Evolutionary conservation across 2,329 filamentous ascomycete species (phyloP).

Genomic region (Aspergillus texensis): DNA sequence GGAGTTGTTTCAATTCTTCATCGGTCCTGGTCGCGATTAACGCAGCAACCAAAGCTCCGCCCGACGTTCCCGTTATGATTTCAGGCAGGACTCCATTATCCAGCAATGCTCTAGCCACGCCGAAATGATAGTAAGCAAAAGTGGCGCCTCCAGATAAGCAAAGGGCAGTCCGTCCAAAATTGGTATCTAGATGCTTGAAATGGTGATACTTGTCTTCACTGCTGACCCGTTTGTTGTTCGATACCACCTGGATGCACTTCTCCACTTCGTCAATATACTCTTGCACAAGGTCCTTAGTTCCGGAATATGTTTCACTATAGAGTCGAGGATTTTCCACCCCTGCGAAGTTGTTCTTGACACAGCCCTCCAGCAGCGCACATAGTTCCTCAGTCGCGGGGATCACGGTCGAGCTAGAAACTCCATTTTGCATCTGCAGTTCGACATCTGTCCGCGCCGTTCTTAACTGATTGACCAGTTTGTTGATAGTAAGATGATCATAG

Average conservation of each 20-base stretch:
- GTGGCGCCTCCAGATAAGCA: slow-evolving; percentile 92
- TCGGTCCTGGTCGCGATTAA: slow-evolving; percentile 88
- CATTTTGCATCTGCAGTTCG: slow-evolving; percentile 39
- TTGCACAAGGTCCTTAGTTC: slow-evolving; percentile 93
- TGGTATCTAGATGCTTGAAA: slow-evolving; percentile 86
- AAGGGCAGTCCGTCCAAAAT: slow-evolving; percentile 88
- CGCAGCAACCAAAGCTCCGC: slow-evolving; percentile 85
- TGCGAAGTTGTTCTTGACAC: slow-evolving; percentile 96
- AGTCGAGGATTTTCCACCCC: slow-evolving; percentile 90
- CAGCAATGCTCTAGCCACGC: slow-evolving; percentile 84
- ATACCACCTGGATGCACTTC: slow-evolving; percentile 66
- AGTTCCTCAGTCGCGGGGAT: slow-evolving; percentile 71
- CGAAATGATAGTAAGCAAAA: slow-evolving; percentile 97
- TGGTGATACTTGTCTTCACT: slow-evolving; percentile 74
- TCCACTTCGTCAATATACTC: slow-evolving; percentile 76
- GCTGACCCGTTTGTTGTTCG: slow-evolving; percentile 67
- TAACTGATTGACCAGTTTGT: slow-evolving; percentile 75
- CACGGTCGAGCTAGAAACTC: slow-evolving; percentile 26
- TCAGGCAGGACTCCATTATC: slow-evolving; percentile 85
- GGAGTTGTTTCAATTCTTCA: slow-evolving; percentile 80
- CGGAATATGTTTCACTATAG: slow-evolving; percentile 98
- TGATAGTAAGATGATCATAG: slow-evolving; percentile 86
- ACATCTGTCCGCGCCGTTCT: slow-evolving; percentile 46
- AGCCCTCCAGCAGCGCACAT: slow-evolving; percentile 77
- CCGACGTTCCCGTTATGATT: slow-evolving; percentile 95